A percentile compares a stretch with the other conserved stretches of the same genome.
Conservation (phyloP, 129 eudicot genomes). For the Flaveria bidentis region DNA sequence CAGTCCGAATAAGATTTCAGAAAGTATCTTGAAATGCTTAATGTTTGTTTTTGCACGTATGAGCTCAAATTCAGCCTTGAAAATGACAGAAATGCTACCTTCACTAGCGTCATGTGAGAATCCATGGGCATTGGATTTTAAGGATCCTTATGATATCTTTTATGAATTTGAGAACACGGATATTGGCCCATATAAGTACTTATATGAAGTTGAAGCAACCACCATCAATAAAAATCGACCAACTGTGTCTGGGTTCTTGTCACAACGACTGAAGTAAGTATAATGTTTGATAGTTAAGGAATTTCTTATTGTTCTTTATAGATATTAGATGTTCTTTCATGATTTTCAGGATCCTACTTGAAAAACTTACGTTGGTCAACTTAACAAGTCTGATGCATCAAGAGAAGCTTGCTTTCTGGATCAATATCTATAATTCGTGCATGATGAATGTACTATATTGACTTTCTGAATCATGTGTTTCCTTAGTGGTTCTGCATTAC, state of each 20-base stretch:
- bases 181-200: conserved; percentile 70
- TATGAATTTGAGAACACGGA: conserved; percentile 59
- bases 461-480: conserved; percentile 8
- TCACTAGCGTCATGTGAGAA: conserved; percentile 43
- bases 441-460: conserved; percentile 76
- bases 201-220: conserved; percentile 59
- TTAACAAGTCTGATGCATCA: conserved; percentile 65
- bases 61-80: conserved; percentile 46
- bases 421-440: conserved; percentile 84
- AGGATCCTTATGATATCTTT: conserved; percentile 71
- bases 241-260: conserved; percentile 49
- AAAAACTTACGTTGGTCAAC: conserved; percentile 56
- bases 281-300: neutral
- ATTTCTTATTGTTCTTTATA: neutral
- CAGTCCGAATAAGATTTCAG: conserved; percentile 66
- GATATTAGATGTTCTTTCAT: conserved; percentile 10
- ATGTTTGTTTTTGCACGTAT: conserved; percentile 64
- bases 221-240: conserved; percentile 50
- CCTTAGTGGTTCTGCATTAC: conserved; percentile 9
- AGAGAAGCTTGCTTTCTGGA: conserved; percentile 96
- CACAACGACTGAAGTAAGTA: conserved; percentile 69
- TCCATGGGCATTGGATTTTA: conserved; percentile 48
- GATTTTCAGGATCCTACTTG: conserved; percentile 52
- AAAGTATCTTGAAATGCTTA: conserved; percentile 65
- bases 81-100: conserved; percentile 50